Evolutionary conservation across 345 rosid species (phyloP), one percentile per base, ranked within the genome.

Genomic region (Sonneratia alba): DNA sequence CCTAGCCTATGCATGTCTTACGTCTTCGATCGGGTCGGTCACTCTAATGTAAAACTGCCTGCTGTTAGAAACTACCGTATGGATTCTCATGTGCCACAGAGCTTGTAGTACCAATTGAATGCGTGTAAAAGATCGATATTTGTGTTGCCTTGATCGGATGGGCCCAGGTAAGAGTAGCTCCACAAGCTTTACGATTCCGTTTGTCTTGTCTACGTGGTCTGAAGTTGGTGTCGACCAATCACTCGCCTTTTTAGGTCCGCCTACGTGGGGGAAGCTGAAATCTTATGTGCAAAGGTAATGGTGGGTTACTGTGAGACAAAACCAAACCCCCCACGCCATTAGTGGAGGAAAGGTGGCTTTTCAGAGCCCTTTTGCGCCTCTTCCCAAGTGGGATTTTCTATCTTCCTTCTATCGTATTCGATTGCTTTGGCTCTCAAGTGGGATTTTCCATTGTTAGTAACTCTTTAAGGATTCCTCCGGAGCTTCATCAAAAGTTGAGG

Each of bases 271-370:
- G n/a, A 62, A 32, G 38, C 27, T 34, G 37, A 62, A 10, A 7
- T 37, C 66, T 62, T 62, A 34, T 62, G 38, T 62, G 66, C 38
- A 12, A 62, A 62, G 66, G 3, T 27, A 27, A 61, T 61, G 65
- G 36, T 34, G 12, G 16, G 9, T 61, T 61, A 61, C 22, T 24
- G 36, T 61, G 22, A 61, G 65, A 61, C 66, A 62, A 53, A 62
- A 18, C 14, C 66, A 15, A 32, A 34, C 32, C 1, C 32, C 27
- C 66, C 32, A 27, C 66, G 66, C 19, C 38, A 62, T 62, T 62
- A 62, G 66, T 62, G 66, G 66, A 62, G 66, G 59, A 62, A 62
- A 62, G 27, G 66, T 62, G 37, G 18, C 66, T 62, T 32, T 62
- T 27, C 8, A 3, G 10, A 10, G 19, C 13, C 38, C 66, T 42